Conservation (phyloP, 164 flowering plant species). For the Berberis thunbergii region DNA sequence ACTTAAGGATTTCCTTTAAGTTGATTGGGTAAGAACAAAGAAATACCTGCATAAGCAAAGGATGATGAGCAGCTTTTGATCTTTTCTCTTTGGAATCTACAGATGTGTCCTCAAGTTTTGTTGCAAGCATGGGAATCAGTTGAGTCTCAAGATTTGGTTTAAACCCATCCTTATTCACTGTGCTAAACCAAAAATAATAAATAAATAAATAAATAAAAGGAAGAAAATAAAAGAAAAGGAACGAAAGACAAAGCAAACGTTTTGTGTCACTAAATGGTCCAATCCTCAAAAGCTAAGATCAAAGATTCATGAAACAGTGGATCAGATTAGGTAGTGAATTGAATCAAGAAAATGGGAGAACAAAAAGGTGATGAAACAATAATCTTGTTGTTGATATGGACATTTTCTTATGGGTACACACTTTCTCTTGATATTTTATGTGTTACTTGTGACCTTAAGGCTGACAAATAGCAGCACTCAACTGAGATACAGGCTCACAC, state of each 20-base stretch:
- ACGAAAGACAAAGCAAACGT: no score
- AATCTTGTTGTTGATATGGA: not conserved
- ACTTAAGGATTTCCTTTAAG: not conserved
- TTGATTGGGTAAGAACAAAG: slow-evolving; percentile 7
- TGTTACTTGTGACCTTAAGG: not conserved
- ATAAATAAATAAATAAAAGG: no score
- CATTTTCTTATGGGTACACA: not conserved
- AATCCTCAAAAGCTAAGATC: no score
- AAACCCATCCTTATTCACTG: slow-evolving; percentile 86
- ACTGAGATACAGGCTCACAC: no score
- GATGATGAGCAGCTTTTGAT: slow-evolving; percentile 64
- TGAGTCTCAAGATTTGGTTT: slow-evolving; percentile 96
- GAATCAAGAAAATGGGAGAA: not conserved
- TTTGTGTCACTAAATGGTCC: no score
- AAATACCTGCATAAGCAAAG: slow-evolving; percentile 67
- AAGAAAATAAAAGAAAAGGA: no score
- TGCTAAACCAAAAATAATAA: slow-evolving; percentile 30
- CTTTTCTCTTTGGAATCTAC: slow-evolving; percentile 42
- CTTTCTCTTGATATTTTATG: not conserved
- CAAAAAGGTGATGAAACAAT: not conserved
- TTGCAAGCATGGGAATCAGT: slow-evolving; percentile 68
- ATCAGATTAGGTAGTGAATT: no score
- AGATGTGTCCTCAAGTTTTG: slow-evolving; percentile 47
- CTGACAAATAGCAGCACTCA: no score
- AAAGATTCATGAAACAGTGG: no score